Evolutionary conservation across 2,329 filamentous ascomycete species (phyloP).

Genomic region (Bipolaris victoriae): DNA sequence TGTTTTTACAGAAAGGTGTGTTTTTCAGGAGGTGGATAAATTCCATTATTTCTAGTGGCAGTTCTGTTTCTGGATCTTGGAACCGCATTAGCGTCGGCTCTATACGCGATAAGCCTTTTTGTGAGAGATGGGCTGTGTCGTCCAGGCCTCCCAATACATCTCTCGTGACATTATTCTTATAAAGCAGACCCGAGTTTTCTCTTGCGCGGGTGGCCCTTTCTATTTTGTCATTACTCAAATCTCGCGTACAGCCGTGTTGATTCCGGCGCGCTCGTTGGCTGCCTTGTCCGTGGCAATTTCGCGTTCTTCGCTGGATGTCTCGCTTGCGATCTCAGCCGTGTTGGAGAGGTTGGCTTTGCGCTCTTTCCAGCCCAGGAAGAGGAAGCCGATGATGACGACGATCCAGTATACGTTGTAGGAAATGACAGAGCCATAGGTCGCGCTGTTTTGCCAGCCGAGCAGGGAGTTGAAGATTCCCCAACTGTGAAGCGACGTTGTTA

Average conservation of each 20-base stretch:
- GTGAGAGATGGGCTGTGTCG: neutral
- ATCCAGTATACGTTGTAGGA: conserved; percentile 91
- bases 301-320: conserved; percentile 24
- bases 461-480: conserved; percentile 90
- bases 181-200: neutral
- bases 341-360: conserved; percentile 36
- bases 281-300: conserved; percentile 22
- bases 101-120: conserved; percentile 7
- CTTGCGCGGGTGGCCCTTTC: neutral
- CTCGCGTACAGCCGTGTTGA: conserved; percentile 23
- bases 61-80: conserved; percentile 1
- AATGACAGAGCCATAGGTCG: conserved; percentile 84
- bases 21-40: neutral
- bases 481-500: conserved; percentile 49
- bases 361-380: conserved; percentile 71
- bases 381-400: conserved; percentile 68
- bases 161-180: neutral
- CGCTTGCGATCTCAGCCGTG: conserved; percentile 15
- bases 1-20: neutral
- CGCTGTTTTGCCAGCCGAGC: conserved; percentile 86
- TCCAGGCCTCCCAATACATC: conserved; percentile 6
- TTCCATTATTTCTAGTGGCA: neutral
- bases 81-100: conserved; percentile 11
- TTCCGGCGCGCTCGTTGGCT: conserved; percentile 18
- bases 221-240: conserved; percentile 12